Base-by-base conservation (phyloP, 1,284 basidiomycete species). In the Ustilago cynodontis region DNA sequence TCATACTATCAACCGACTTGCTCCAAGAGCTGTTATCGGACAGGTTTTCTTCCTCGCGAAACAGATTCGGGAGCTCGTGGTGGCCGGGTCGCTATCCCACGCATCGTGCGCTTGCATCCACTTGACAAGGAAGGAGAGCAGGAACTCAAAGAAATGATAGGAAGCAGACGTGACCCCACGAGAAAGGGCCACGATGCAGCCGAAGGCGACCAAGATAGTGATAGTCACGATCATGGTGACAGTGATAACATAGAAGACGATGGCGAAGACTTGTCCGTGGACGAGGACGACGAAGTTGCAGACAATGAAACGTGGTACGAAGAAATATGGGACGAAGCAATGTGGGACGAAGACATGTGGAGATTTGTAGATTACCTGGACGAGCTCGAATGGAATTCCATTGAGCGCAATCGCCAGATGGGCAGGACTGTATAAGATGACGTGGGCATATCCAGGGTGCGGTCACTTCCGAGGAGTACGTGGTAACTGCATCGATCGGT, bases 1-100 rank as follows among this genome's bases (percentile, higher is more conserved):
- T 50, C 52, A 1, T 66, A 59, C 14, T 11, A 8, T n/a, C 18
- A 16, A 43, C 43, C 20, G 14, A 6, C 35, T 8, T 13, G 35
- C 14, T 37, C 35, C 7, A 37, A 37, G 3, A 10, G 35, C 35
- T 11, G 35, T 37, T 37, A 37, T 26, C 60, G 49, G 64, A 41
- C 35, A 16, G 58, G 58, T 11, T 28, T 37, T 2, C 52, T 66
- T 18, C 64, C 57, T 31, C 51, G 64, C 18, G 41, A 43, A 3
- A 22, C 41, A 4, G 41, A 37, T 10, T 14, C 35, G 3, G 35
- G 9, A 14, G 14, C 7, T 37, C 35, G 14, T 10, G 35, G 14
- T 16, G 35, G 14, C 7, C 5, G 10, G 37, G 11, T 6, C 18
- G 16, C 16, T n/a, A 4, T 43, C 7, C 41, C 41, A 9, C 14